Percentiles rank a stretch among this genome's conserved stretches.
phyloP scores from a whole-genome alignment of 106 monocot species.

The Dioscorea dumetorum region DNA sequence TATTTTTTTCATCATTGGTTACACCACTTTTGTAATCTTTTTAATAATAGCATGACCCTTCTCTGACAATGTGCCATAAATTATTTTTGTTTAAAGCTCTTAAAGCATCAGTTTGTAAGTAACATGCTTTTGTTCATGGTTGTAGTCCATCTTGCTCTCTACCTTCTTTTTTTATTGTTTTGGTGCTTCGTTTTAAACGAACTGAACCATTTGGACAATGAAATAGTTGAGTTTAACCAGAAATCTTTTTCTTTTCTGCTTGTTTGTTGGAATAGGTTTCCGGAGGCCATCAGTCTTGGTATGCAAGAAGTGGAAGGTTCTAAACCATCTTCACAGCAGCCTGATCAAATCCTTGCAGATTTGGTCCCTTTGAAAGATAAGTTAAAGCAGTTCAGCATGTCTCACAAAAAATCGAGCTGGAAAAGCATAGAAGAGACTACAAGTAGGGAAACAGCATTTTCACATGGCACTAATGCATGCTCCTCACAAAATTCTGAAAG shows the following conservation, averaged over 20 bases:
- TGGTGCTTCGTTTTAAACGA: not conserved
- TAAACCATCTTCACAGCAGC: not conserved
- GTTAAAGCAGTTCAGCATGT: not conserved
- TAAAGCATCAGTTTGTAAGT: too few species aligned
- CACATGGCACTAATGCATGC: not conserved
- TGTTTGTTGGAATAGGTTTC: not conserved
- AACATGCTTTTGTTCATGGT: too few species aligned
- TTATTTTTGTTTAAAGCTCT: too few species aligned
- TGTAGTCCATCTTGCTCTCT: not conserved
- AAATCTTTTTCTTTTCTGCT: not conserved
- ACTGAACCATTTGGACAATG: not conserved
- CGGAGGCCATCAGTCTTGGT: not conserved
- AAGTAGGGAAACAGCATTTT: not conserved
- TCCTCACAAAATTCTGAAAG: not conserved
- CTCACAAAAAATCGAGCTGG: not conserved
- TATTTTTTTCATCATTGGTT: too few species aligned
- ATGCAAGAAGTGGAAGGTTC: not conserved
- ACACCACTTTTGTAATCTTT: too few species aligned
- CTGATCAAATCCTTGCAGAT: not conserved
- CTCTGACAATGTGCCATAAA: too few species aligned
- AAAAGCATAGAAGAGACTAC: not conserved
- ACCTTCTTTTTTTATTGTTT: not conserved
- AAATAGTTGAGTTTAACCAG: not conserved
- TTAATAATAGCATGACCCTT: too few species aligned
- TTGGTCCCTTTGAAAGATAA: not conserved